Conservation (phyloP, 2,329 filamentous ascomycete species). For the Fusarium domesticum region DNA sequence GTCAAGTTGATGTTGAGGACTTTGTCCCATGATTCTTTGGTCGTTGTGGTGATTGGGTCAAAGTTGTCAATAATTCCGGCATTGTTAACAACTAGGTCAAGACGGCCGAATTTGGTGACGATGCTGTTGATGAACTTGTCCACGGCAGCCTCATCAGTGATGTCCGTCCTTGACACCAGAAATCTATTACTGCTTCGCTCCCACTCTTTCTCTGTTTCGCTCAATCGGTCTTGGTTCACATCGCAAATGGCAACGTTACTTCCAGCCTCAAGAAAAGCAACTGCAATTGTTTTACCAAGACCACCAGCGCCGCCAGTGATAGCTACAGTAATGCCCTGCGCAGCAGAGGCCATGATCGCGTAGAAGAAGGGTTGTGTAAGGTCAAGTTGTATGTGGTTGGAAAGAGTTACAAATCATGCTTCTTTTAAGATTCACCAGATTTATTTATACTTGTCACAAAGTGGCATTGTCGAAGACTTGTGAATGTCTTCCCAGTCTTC, state of each 20-base stretch:
- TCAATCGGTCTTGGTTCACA: constrained; percentile 5
- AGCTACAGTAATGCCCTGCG: not conserved
- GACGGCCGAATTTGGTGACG: constrained; percentile 19
- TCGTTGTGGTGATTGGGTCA: constrained; percentile 46
- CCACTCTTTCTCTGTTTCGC: not conserved
- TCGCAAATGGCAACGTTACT: constrained; percentile 6
- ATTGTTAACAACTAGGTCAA: constrained; percentile 55
- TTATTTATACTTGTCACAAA: too few species aligned
- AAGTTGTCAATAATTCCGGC: constrained; percentile 56
- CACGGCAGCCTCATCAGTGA: constrained; percentile 14
- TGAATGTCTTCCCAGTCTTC: too few species aligned
- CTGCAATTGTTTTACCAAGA: constrained; percentile 1
- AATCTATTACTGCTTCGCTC: not conserved
- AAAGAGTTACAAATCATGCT: too few species aligned
- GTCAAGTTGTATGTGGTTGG: too few species aligned
- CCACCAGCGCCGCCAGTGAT: constrained; percentile 5
- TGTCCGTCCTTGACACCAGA: constrained; percentile 1
- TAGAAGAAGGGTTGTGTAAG: not conserved
- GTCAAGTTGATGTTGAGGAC: constrained; percentile 55
- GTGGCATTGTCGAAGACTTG: too few species aligned
- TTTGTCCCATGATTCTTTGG: constrained; percentile 47
- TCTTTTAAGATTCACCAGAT: too few species aligned
- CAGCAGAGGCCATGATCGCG: not conserved
- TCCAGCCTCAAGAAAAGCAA: constrained; percentile 2
- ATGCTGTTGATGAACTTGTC: constrained; percentile 19